Evolutionary conservation across 495 filamentous ascomycete genomes (phyloP).

Genomic region (Hypoxylon perforatum): DNA sequence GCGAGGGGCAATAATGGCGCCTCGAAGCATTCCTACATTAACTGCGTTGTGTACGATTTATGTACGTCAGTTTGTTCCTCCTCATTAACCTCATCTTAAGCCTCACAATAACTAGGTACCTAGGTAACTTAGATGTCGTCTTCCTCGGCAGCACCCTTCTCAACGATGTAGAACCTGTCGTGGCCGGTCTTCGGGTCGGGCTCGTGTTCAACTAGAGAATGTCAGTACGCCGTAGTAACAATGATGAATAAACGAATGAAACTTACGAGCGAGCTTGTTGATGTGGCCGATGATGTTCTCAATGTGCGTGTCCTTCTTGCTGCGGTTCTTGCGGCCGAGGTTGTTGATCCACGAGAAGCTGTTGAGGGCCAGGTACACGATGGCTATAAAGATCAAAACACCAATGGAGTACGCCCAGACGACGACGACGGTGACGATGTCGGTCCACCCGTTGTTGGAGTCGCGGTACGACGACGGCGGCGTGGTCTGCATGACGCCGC

Average conservation of each 20-base stretch:
- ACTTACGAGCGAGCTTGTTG: constrained; percentile 64
- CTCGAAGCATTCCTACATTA: too few relatives aligned
- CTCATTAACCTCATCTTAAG: too few relatives aligned
- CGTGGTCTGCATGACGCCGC: constrained; percentile 36
- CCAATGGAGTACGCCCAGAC: constrained; percentile 83
- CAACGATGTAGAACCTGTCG: constrained; percentile 68
- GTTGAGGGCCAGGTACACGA: constrained; percentile 81
- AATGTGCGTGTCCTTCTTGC: constrained; percentile 77
- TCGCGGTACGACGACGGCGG: constrained; percentile 49
- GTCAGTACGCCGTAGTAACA: constrained; percentile 2
- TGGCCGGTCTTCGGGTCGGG: constrained; percentile 66
- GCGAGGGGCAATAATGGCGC: too few relatives aligned
- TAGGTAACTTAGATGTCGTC: constrained; percentile 67
- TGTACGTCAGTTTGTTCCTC: too few relatives aligned
- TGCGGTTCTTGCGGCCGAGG: constrained; percentile 80
- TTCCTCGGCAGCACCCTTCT: constrained; percentile 71
- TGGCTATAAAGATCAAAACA: constrained; percentile 81
- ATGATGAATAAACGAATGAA: background rate
- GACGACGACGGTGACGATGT: constrained; percentile 81
- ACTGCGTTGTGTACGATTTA: too few relatives aligned
- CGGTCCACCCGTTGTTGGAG: constrained; percentile 67
- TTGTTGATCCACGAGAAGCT: constrained; percentile 75
- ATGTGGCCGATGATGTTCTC: constrained; percentile 83
- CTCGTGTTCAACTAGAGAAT: constrained; percentile 68
- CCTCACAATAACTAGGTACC: background rate